Conservation (phyloP, 129 eudicot genomes). For the Rutidosis leptorrhynchoides region DNA sequence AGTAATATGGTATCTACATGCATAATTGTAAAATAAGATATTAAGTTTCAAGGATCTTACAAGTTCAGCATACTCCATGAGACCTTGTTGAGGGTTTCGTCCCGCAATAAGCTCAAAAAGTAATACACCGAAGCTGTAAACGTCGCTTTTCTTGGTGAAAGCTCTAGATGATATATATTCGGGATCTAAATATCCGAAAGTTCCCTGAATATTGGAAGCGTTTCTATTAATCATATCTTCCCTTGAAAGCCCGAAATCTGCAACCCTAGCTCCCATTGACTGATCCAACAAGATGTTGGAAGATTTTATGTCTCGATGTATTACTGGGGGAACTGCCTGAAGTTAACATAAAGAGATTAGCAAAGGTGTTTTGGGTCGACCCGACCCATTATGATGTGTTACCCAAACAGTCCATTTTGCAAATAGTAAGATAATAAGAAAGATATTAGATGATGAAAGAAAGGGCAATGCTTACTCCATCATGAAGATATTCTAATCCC, state of each 20-base stretch:
- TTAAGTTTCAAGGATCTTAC: constrained; percentile 42
- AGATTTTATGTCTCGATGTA: constrained; percentile 93
- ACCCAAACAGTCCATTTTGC: neutral
- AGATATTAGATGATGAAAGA: neutral
- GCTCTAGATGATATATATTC: constrained; percentile 89
- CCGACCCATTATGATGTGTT: neutral
- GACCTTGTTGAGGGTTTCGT: constrained; percentile 85
- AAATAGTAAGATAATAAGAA: neutral
- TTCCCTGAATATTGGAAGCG: constrained; percentile 73
- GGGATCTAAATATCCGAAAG: constrained; percentile 93
- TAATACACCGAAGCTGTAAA: constrained; percentile 82
- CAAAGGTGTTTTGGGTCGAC: neutral
- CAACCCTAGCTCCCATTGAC: constrained; percentile 90
- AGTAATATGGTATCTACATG: neutral
- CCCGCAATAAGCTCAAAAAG: constrained; percentile 86
- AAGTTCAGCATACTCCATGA: constrained; percentile 79
- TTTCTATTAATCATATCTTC: constrained; percentile 77
- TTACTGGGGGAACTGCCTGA: constrained; percentile 91
- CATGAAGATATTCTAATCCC: constrained; percentile 97
- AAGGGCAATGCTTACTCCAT: constrained; percentile 57
- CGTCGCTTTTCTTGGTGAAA: constrained; percentile 92
- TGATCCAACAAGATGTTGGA: constrained; percentile 91
- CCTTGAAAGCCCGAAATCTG: constrained; percentile 93
- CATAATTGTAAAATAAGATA: neutral
- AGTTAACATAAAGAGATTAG: constrained; percentile 15